These are phyloP conservation scores for Pecoramyces ruminantium DNA, from an alignment of 192 early-diverging fungal genomes.

Conservation along the genomic window DNA sequence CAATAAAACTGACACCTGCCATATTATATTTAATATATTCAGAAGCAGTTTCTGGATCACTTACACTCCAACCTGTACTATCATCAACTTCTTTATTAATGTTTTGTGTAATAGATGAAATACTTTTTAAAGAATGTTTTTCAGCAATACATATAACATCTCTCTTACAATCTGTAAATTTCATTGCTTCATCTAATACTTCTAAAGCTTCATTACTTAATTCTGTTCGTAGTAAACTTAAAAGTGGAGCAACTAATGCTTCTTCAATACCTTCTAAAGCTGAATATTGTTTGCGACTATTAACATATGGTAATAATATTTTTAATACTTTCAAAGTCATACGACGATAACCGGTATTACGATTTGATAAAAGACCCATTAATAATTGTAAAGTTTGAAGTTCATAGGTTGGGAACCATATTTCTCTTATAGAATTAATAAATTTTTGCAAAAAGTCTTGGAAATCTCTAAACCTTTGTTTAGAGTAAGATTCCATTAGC, in stretches of 20 bases:
- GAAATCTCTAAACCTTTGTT: conserved; percentile 40
- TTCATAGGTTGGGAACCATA: conserved; percentile 43
- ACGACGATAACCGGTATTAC: conserved; percentile 34
- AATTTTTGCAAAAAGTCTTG: conserved; percentile 64
- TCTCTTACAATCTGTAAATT: conserved; percentile 4
- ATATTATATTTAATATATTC: conserved; percentile 21
- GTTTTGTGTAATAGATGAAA: conserved; percentile 1
- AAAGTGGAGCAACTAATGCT: conserved; percentile 46
- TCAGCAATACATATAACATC: conserved; percentile 14
- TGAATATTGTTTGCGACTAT: conserved; percentile 9
- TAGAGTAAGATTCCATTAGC: conserved; percentile 39
- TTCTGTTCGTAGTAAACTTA: conserved; percentile 43
- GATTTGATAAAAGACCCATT: conserved; percentile 43
- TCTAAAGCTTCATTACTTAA: conserved; percentile 45
- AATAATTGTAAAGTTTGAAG: conserved; percentile 38
- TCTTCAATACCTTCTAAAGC: conserved; percentile 30
- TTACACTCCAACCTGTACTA: conserved; percentile 10
- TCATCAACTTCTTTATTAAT: conserved; percentile 4
- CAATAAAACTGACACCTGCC: conserved; percentile 20
- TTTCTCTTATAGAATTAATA: conserved; percentile 31
- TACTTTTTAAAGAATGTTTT: conserved; percentile 14
- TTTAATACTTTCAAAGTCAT: conserved; percentile 47
- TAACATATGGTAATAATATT: conserved; percentile 38
- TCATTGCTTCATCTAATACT: conserved; percentile 49
- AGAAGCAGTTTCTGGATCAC: conserved; percentile 5